Evolutionary conservation across 768 basidiomycete species (phyloP), one percentile per base, ranked within the genome.

Genomic region (Boletus patriciae): DNA sequence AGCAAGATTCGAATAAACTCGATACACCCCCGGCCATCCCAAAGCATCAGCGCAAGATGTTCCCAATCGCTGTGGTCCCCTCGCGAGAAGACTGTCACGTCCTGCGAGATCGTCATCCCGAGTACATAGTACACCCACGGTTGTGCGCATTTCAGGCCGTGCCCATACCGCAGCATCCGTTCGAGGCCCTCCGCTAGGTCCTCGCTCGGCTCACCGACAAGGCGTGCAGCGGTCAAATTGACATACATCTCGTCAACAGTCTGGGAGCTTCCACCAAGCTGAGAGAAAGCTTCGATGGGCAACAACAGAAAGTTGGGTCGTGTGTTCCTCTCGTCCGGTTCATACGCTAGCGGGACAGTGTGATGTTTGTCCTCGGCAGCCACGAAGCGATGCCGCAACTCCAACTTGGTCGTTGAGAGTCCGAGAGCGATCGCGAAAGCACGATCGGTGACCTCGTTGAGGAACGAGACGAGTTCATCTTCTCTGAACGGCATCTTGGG

Each of bases 221-320:
- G 49, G 12, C 57, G 55, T 12, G 58, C 10, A 12, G 43, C 34
- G 6, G 34, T 27, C 25, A 27, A 19, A 27, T 45, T 44, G 51
- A 52, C 10, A 5, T 19, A 45, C 29, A 23, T 44, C 16, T 12
- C 25, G 43, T 52, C 34, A 11, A 52, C 51, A 6, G 34, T 52
- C 51, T 44, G 25, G 33, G 45, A 45, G 33, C 13, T 18, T 12
- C 36, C 41, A 11, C 25, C 59, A 25, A 4, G 25, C 25, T 25
- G 25, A 3, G 29, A 21, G 46, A 64, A 64, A 6, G 62, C 62
- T 7, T 48, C n/a, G 3, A 54, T 51, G 13, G 57, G 62, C 54
- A 64, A 54, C 36, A 64, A 27, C 19, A 64, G 15, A 47, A 64
- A 56, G 33, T 50, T 52, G 12, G 60, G 62, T 6, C 43, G 34